phyloP scores from a whole-genome alignment of 1,139 yeast species.

The Arxiozyma slooffiae region DNA sequence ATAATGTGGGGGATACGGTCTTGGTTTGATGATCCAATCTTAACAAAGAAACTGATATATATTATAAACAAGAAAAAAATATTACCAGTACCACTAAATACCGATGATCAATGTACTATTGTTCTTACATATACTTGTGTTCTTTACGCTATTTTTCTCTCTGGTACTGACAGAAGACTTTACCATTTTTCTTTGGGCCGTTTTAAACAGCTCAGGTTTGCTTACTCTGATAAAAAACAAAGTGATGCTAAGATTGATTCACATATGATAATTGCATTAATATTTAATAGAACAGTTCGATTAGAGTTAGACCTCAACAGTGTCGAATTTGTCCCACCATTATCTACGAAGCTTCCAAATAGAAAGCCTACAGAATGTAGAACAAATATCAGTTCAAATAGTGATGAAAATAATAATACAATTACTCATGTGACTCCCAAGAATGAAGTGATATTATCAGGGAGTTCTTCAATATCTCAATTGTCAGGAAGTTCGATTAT shows the following conservation, averaged over 20 bases:
- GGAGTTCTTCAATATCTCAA: constrained; percentile 3
- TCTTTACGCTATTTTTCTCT: background rate
- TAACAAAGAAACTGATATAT: background rate
- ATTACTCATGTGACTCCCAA: background rate
- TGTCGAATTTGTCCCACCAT: background rate
- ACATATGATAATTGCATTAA: background rate
- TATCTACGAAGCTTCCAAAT: background rate
- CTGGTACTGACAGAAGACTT: background rate
- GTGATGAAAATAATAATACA: background rate
- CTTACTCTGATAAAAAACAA: background rate
- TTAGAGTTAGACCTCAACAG: background rate
- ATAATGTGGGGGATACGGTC: constrained; percentile 13
- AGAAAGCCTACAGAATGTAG: background rate
- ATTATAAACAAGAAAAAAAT: background rate
- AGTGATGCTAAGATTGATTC: background rate
- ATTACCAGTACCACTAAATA: background rate
- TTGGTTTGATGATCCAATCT: constrained; percentile 10
- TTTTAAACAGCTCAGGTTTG: background rate
- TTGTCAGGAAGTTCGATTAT: background rate
- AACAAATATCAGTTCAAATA: background rate
- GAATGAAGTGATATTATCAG: constrained; percentile 2
- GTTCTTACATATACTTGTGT: background rate
- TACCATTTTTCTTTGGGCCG: background rate
- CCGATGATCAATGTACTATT: background rate
- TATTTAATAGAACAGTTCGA: background rate